Percentiles rank a stretch among this genome's conserved stretches.
phyloP scores from a whole-genome alignment of 768 basidiomycete genomes.

The Cystobasidium tubakii region DNA sequence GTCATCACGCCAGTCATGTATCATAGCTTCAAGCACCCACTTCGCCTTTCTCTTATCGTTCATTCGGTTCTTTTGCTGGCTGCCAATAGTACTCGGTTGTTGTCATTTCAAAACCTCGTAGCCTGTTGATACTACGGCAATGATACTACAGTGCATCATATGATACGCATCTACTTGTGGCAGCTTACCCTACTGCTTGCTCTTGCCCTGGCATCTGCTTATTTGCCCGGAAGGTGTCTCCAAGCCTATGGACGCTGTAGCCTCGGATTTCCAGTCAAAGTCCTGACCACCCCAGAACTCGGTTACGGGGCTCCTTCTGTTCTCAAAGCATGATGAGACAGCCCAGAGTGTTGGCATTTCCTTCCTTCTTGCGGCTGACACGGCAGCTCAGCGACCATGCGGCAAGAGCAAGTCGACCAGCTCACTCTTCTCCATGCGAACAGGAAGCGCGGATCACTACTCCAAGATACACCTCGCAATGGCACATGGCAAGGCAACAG shows the following conservation, averaged over 20 bases:
- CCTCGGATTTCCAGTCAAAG: no score
- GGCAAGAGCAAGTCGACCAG: not conserved
- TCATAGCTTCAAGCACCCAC: not conserved
- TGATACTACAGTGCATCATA: not conserved
- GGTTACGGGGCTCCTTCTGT: no score
- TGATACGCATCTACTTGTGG: no score
- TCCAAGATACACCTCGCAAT: not conserved
- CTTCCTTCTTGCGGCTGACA: no score
- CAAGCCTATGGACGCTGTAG: no score
- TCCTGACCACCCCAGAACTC: no score
- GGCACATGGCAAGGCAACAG: not conserved
- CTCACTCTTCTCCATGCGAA: not conserved
- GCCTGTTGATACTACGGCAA: not conserved
- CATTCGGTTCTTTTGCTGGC: not conserved
- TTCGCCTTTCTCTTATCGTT: conserved; percentile 22
- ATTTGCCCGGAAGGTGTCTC: no score
- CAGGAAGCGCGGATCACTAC: not conserved
- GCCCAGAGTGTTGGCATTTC: no score
- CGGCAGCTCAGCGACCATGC: no score
- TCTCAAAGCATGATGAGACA: no score
- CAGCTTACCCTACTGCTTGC: no score
- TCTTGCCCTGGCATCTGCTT: no score
- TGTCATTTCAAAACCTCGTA: not conserved
- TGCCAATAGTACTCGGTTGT: not conserved
- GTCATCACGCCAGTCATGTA: not conserved